Conservation (phyloP, 176 grass and related monocot genomes). For the Carex littledalei region DNA sequence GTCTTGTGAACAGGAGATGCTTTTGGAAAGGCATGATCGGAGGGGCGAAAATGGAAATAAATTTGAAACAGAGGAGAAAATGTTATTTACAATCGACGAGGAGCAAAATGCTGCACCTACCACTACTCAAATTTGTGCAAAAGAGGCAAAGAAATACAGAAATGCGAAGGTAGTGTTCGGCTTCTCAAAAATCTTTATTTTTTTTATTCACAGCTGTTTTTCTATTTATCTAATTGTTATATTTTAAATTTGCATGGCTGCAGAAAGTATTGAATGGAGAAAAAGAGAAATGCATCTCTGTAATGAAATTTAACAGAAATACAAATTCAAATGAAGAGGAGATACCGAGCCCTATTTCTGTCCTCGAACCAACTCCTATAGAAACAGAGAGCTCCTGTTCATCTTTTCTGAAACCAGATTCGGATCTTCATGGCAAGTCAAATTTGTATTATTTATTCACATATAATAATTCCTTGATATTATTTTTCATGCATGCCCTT, state of each 20-base stretch:
- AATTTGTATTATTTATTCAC: not conserved
- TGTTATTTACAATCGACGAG: slow-evolving; percentile 10
- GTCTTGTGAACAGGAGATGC: not conserved
- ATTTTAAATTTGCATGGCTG: not conserved
- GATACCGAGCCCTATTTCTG: slow-evolving; percentile 55
- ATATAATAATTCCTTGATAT: not conserved
- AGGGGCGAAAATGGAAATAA: not conserved
- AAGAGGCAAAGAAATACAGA: slow-evolving; percentile 6
- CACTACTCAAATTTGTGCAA: not conserved
- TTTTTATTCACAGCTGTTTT: not conserved
- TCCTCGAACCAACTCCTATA: slow-evolving; percentile 30
- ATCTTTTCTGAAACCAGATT: not conserved
- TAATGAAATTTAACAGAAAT: not conserved
- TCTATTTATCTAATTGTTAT: not conserved
- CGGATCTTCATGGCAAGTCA: slow-evolving; percentile 31
- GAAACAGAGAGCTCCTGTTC: slow-evolving; percentile 25
- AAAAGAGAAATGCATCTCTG: not conserved
- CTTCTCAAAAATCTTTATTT: not conserved
- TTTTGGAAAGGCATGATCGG: not conserved
- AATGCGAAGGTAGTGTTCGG: not conserved
- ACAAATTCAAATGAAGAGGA: slow-evolving; percentile 30
- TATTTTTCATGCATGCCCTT: not conserved
- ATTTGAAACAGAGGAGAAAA: slow-evolving; percentile 23
- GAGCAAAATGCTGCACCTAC: not conserved
- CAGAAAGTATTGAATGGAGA: slow-evolving; percentile 8